Conservation (phyloP, 495 filamentous ascomycete species). For the Hypoxylon rickii region DNA sequence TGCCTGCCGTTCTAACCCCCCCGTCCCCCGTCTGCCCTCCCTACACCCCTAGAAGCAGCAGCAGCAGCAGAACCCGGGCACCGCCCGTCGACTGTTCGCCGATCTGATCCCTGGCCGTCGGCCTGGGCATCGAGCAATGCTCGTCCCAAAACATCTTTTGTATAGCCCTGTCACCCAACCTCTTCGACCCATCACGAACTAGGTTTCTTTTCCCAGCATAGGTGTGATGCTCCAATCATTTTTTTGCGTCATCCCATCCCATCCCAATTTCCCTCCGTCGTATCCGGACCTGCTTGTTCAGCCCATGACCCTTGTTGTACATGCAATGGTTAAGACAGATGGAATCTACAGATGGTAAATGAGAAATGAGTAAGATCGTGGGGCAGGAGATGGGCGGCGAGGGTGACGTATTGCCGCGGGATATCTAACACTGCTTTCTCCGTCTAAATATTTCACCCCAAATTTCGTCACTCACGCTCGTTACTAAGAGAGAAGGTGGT, state of each 20-base stretch:
- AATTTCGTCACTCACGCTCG: constrained; percentile 10
- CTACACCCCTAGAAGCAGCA: too few species aligned
- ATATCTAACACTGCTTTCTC: background rate
- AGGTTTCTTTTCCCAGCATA: too few species aligned
- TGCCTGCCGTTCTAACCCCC: constrained; percentile 19
- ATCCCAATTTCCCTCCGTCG: constrained; percentile 8
- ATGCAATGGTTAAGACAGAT: constrained; percentile 26
- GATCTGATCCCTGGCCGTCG: constrained; percentile 23
- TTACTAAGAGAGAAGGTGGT: constrained; percentile 30
- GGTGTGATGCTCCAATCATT: background rate
- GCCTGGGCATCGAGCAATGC: too few species aligned
- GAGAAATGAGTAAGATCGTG: constrained; percentile 7
- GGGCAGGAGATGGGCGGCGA: too few species aligned
- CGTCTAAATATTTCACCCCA: background rate
- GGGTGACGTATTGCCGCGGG: constrained; percentile 5
- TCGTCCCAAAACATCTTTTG: constrained; percentile 15
- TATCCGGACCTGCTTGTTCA: constrained; percentile 15
- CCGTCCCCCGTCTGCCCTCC: too few species aligned
- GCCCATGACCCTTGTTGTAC: constrained; percentile 24
- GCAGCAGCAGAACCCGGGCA: constrained; percentile 10
- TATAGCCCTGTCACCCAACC: constrained; percentile 15
- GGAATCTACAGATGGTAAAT: constrained; percentile 28
- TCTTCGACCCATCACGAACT: too few species aligned
- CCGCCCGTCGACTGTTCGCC: background rate
- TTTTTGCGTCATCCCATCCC: background rate